These are phyloP conservation scores for Penicillium occitanis DNA, from an alignment of 2,329 filamentous ascomycete genomes.

Conservation along the genomic window DNA sequence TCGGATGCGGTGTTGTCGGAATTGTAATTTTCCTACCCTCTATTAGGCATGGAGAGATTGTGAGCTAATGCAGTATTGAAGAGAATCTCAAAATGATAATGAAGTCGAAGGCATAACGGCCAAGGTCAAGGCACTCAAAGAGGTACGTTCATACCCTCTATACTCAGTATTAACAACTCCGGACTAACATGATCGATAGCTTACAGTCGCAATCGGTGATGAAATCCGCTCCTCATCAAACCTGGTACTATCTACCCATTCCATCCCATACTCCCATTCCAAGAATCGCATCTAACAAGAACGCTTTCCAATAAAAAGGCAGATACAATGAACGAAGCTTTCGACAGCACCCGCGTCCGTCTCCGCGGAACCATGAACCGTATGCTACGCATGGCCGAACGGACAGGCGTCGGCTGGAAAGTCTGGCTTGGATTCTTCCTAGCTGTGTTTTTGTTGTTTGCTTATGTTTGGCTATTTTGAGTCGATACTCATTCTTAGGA, in stretches of 20 bases:
- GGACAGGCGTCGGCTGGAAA: slow-evolving; percentile 92
- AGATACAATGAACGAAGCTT: slow-evolving; percentile 94
- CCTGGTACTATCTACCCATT: slow-evolving; percentile 8
- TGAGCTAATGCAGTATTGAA: not conserved
- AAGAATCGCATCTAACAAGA: not conserved
- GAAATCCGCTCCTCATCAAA: slow-evolving; percentile 21
- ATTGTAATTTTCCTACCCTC: not conserved
- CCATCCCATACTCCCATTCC: not conserved
- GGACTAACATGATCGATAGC: slow-evolving; percentile 9
- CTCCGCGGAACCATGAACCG: slow-evolving; percentile 92
- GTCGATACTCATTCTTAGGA: not conserved
- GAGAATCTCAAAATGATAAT: slow-evolving; percentile 87
- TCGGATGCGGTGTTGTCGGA: slow-evolving; percentile 73
- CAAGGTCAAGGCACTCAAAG: slow-evolving; percentile 86
- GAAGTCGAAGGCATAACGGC: slow-evolving; percentile 87
- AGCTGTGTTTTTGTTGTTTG: slow-evolving; percentile 77
- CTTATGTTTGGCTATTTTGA: slow-evolving; percentile 89
- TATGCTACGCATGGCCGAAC: slow-evolving; percentile 94
- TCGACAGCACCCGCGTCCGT: slow-evolving; percentile 78
- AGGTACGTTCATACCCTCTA: slow-evolving; percentile 58
- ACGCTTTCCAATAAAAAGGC: slow-evolving; percentile 3
- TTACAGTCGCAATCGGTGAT: slow-evolving; percentile 23
- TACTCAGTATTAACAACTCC: not conserved
- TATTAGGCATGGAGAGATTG: not conserved
- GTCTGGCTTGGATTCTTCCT: slow-evolving; percentile 90